A percentile compares a stretch with the other conserved stretches of the same genome.
Conservation (phyloP, 2,329 filamentous ascomycete species). For the Xylaria sp. region DNA sequence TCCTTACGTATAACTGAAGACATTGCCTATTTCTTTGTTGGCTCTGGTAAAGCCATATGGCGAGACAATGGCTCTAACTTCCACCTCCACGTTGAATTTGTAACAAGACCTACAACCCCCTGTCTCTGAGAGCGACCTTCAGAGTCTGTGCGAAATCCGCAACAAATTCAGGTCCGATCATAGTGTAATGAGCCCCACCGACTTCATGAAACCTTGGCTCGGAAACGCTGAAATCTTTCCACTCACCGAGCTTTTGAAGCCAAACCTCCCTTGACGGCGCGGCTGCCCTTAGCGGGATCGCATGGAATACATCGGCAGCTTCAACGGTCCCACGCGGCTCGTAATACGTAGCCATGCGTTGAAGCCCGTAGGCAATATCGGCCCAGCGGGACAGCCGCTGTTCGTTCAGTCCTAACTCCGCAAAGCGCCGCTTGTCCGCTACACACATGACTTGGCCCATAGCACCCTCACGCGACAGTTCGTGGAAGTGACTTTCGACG, state of each 20-base stretch:
- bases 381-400: constrained; percentile 39
- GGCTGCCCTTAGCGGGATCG: constrained; percentile 37
- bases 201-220: constrained; percentile 39
- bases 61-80: too few species aligned
- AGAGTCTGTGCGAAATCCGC: too few species aligned
- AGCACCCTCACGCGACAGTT: constrained; percentile 18
- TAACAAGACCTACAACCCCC: too few species aligned
- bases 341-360: constrained; percentile 45
- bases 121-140: too few species aligned
- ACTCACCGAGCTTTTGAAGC: constrained; percentile 37
- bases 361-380: constrained; percentile 40
- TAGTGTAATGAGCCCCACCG: constrained; percentile 43
- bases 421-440: constrained; percentile 28
- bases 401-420: constrained; percentile 38
- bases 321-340: constrained; percentile 43
- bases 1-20: too few species aligned
- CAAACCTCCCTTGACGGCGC: constrained; percentile 37
- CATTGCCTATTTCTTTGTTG: too few species aligned
- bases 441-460: constrained; percentile 29
- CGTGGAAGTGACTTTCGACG: constrained; percentile 36
- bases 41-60: too few species aligned
- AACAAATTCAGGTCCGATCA: too few species aligned
- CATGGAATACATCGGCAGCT: constrained; percentile 47
- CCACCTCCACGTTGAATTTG: too few species aligned
- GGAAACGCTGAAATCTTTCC: constrained; percentile 38